Evolutionary conservation across 192 early-diverging fungal genomes (phyloP).

Genomic region (Rhizophagus clarus): DNA sequence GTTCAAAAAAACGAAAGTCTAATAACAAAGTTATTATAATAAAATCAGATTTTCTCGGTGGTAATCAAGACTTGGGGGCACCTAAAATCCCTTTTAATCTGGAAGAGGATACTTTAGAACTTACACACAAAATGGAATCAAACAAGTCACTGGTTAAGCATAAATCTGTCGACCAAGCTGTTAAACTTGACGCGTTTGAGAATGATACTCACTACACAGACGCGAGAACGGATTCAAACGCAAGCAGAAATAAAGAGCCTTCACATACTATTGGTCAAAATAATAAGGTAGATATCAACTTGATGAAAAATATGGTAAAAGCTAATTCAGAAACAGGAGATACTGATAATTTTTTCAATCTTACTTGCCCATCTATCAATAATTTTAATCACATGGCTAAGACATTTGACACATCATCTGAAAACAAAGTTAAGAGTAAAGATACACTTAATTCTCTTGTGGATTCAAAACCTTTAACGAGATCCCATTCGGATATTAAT

Average conservation of each 20-base stretch:
- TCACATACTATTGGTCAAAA: not conserved
- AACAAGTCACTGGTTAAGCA: not conserved
- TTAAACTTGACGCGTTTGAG: not conserved
- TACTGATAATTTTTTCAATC: not conserved
- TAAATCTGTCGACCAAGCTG: not conserved
- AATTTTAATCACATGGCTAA: not conserved
- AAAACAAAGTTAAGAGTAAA: not conserved
- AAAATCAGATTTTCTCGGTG: not conserved
- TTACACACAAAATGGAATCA: not conserved
- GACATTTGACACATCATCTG: not conserved
- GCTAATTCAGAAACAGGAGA: not conserved
- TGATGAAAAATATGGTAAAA: not conserved
- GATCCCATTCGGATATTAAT: not conserved
- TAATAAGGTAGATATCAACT: not conserved
- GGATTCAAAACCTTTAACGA: conserved; percentile 3
- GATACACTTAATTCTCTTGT: not conserved
- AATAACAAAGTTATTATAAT: not conserved
- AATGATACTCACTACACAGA: not conserved
- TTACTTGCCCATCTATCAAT: too few species aligned
- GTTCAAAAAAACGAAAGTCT: conserved; percentile 13
- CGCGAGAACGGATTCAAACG: not conserved
- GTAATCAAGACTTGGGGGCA: not conserved
- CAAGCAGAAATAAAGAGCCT: not conserved
- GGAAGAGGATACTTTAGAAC: not conserved
- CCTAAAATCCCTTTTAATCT: not conserved